These are phyloP conservation scores for Flaveria robusta DNA, from an alignment of 129 eudicot genomes.

Conservation along the genomic window DNA sequence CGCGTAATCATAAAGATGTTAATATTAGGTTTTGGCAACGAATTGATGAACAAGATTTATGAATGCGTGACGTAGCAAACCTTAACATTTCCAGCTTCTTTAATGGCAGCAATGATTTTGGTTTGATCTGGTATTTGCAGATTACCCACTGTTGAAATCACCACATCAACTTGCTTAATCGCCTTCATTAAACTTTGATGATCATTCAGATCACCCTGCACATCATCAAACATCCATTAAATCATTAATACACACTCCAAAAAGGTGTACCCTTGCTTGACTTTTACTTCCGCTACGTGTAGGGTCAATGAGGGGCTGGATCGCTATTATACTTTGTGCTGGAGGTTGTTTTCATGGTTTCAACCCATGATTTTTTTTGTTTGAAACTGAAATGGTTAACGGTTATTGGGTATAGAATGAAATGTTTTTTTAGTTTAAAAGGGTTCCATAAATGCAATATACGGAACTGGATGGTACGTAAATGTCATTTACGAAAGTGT, in stretches of 20 bases:
- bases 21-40: not conserved
- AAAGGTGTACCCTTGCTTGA: not conserved
- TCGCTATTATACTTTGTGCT: too few species aligned
- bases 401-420: too few species aligned
- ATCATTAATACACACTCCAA: not conserved
- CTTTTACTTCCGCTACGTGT: too few species aligned
- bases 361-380: too few species aligned
- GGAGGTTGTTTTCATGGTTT: too few species aligned
- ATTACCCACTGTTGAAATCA: conserved; percentile 58
- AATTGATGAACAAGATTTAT: too few species aligned
- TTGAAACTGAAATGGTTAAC: too few species aligned
- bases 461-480: too few species aligned
- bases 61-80: conserved; percentile 27
- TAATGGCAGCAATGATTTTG: conserved; percentile 70
- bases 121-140: conserved; percentile 54
- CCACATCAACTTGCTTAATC: conserved; percentile 77
- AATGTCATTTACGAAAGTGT: too few species aligned
- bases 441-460: too few species aligned
- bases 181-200: conserved; percentile 78
- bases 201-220: conserved; percentile 69
- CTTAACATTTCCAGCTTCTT: conserved; percentile 81
- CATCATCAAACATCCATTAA: conserved; percentile 11
- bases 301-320: too few species aligned
- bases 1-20: not conserved
- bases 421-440: too few species aligned